These are phyloP conservation scores for Peronosclerospora sorghi DNA, from an alignment of 352 stramenopile species.

Conservation along the genomic window DNA sequence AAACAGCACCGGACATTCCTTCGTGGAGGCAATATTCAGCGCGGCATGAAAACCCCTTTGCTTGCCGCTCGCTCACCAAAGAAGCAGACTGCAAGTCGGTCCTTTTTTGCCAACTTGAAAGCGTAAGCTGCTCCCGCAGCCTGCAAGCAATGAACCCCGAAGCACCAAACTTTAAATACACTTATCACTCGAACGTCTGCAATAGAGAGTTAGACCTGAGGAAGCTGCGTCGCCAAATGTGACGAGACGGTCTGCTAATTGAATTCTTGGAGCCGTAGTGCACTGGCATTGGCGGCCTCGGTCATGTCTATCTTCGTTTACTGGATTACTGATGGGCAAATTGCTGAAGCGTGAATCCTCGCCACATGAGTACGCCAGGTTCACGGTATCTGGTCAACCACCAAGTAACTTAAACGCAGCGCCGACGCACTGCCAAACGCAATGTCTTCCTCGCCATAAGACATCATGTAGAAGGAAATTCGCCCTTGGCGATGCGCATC, in stretches of 20 bases:
- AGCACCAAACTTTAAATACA: neutral
- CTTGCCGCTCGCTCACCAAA: conserved; percentile 96
- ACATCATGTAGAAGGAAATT: conserved; percentile 97
- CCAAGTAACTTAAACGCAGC: conserved; percentile 81
- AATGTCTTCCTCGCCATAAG: conserved; percentile 91
- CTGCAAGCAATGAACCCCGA: conserved; percentile 21
- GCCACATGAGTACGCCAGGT: conserved; percentile 96
- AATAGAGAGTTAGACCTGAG: conserved; percentile 44
- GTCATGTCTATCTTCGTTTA: conserved; percentile 91
- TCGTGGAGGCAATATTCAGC: conserved; percentile 94
- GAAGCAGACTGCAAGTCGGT: conserved; percentile 89
- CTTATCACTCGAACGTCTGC: no score
- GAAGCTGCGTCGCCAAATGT: conserved; percentile 95
- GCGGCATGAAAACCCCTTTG: conserved; percentile 96
- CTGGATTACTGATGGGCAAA: conserved; percentile 97
- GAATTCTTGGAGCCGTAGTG: conserved; percentile 93
- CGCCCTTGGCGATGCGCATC: conserved; percentile 94
- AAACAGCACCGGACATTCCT: conserved; percentile 94
- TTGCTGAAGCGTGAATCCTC: conserved; percentile 93
- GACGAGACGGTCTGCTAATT: conserved; percentile 98
- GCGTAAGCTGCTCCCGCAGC: conserved; percentile 93
- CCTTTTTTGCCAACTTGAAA: conserved; percentile 89
- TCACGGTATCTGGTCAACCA: conserved; percentile 98
- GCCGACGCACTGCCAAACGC: conserved; percentile 91
- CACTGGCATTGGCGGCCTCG: conserved; percentile 96